These are phyloP conservation scores for Russula foetens DNA, from an alignment of 768 basidiomycete species.

Conservation along the genomic window DNA sequence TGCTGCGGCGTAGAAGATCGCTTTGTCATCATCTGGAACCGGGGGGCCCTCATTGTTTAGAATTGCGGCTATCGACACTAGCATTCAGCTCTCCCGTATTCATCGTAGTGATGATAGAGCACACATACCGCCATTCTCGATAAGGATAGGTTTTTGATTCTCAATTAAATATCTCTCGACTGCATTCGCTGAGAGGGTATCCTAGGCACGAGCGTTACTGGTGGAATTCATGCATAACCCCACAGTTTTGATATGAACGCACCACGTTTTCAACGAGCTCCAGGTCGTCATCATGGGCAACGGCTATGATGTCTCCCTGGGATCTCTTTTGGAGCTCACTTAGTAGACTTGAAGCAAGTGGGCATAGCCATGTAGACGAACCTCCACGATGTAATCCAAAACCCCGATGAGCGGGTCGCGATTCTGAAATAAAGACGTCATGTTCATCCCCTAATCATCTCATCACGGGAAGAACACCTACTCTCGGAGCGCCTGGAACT, in stretches of 20 bases:
- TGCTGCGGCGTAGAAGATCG: not conserved
- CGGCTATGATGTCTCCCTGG: not conserved
- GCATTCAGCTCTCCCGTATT: not conserved
- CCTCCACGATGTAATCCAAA: too few species aligned
- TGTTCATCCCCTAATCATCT: too few species aligned
- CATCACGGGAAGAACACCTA: too few species aligned
- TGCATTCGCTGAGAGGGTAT: not conserved
- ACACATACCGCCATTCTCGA: slow-evolving; percentile 4
- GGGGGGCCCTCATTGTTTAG: not conserved
- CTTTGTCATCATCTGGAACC: not conserved
- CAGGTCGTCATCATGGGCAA: slow-evolving; percentile 11
- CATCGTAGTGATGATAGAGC: not conserved
- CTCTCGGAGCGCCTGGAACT: too few species aligned
- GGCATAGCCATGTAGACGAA: not conserved
- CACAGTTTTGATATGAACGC: not conserved
- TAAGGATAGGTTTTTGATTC: not conserved
- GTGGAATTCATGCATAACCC: not conserved
- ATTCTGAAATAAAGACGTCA: too few species aligned
- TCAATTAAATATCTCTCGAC: not conserved
- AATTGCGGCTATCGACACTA: not conserved
- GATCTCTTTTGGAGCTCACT: not conserved
- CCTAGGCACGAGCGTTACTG: not conserved
- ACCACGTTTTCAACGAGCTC: not conserved
- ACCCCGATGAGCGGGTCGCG: too few species aligned
- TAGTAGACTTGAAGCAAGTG: not conserved